Conservation (phyloP, 2,329 filamentous ascomycete species). For the Exophiala viscosa region DNA sequence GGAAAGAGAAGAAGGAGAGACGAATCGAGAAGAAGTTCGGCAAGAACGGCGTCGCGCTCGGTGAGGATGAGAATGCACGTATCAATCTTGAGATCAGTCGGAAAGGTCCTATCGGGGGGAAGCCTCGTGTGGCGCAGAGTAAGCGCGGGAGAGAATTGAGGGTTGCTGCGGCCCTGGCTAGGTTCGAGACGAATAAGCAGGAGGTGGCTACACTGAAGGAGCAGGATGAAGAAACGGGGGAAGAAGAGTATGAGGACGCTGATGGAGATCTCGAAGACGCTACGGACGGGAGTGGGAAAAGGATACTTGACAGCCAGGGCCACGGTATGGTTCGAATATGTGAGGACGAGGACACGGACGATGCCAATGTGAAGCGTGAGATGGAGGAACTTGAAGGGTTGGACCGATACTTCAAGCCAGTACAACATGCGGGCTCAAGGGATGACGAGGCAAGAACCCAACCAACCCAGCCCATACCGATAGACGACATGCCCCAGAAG, state of each 20-base stretch:
- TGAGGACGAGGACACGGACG: slow-evolving; percentile 62
- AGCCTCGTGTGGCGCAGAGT: slow-evolving; percentile 71
- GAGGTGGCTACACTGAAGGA: slow-evolving; percentile 28
- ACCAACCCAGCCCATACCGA: not conserved
- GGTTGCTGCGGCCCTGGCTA: slow-evolving; percentile 70
- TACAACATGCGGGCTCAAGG: not conserved
- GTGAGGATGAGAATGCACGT: slow-evolving; percentile 65
- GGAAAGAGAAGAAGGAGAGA: slow-evolving; percentile 69
- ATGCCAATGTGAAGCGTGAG: slow-evolving; percentile 59
- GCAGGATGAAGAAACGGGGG: slow-evolving; percentile 30
- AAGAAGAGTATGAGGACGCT: slow-evolving; percentile 33
- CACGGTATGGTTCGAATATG: slow-evolving; percentile 70
- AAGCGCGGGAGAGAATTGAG: slow-evolving; percentile 70
- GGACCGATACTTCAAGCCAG: slow-evolving; percentile 25
- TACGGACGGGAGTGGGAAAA: slow-evolving; percentile 62
- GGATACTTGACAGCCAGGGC: slow-evolving; percentile 63
- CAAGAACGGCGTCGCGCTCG: slow-evolving; percentile 63
- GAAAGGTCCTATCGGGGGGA: slow-evolving; percentile 54
- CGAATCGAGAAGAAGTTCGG: slow-evolving; percentile 75
- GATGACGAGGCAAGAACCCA: not conserved
- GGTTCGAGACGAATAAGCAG: slow-evolving; percentile 56
- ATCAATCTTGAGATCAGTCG: slow-evolving; percentile 62
- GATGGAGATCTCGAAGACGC: slow-evolving; percentile 51
- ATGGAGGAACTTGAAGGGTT: slow-evolving; percentile 62
- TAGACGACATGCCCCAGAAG: not conserved